Percentiles rank a stretch among this genome's conserved stretches.
These are phyloP conservation scores for Phascolomyces articulosus DNA, from an alignment of 371 early-diverging fungal species.

Conservation along the genomic window DNA sequence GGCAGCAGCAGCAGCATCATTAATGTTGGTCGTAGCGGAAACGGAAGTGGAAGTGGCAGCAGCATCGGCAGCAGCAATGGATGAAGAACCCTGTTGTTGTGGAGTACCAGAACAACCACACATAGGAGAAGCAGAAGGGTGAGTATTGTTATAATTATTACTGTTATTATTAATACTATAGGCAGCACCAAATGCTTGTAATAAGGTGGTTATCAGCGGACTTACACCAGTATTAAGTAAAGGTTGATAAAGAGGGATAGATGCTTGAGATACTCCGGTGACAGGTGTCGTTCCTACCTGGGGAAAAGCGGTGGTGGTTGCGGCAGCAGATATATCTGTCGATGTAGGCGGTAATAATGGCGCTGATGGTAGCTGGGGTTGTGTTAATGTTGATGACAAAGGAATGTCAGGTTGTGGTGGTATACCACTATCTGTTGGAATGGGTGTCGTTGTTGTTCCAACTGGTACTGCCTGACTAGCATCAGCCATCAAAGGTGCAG, in stretches of 20 bases:
- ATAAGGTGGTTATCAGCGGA: background rate
- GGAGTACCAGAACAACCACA: background rate
- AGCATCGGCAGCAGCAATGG: background rate
- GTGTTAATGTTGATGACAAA: background rate
- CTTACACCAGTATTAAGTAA: constrained; percentile 4
- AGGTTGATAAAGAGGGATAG: too few species aligned
- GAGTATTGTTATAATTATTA: constrained; percentile 6
- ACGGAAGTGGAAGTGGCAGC: background rate
- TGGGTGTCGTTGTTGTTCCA: background rate
- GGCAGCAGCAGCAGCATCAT: background rate
- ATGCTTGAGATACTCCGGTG: too few species aligned
- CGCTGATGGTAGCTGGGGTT: background rate
- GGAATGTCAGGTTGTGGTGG: too few species aligned
- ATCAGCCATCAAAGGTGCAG: background rate
- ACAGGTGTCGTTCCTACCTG: background rate
- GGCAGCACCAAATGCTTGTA: background rate
- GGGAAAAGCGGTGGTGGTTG: background rate
- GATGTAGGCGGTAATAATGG: background rate
- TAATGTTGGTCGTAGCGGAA: too few species aligned
- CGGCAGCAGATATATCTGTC: background rate
- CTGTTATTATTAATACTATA: background rate
- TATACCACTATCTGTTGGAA: too few species aligned
- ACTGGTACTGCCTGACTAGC: background rate
- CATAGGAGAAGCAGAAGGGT: background rate
- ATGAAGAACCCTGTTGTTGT: background rate